Evolutionary conservation across 1,139 yeast species (phyloP).

Genomic region (Scheffersomyces quercinus): DNA sequence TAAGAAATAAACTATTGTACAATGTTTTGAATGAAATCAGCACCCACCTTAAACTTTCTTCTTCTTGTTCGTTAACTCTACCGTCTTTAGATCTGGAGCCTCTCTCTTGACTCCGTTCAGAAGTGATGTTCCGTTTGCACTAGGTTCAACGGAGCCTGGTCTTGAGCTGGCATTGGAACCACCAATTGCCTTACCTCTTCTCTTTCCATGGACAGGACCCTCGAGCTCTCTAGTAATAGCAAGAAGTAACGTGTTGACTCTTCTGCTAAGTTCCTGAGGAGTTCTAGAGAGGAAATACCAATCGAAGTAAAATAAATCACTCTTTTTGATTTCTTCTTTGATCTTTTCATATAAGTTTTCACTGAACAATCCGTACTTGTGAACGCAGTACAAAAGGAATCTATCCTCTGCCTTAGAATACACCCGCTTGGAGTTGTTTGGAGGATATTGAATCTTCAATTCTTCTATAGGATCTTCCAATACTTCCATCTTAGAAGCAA

Average conservation of each 20-base stretch:
- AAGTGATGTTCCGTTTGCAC: constrained; percentile 2
- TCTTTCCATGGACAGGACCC: constrained; percentile 53
- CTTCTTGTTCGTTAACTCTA: constrained; percentile 5
- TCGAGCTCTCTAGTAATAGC: constrained; percentile 82
- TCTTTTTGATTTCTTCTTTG: constrained; percentile 69
- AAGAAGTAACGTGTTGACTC: constrained; percentile 75
- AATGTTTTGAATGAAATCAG: neutral
- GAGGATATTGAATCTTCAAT: constrained; percentile 77
- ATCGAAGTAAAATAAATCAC: constrained; percentile 81
- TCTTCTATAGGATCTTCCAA: constrained; percentile 75
- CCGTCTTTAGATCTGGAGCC: constrained; percentile 6
- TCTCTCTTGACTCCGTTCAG: constrained; percentile 12
- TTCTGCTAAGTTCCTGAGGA: constrained; percentile 77
- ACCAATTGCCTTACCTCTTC: constrained; percentile 24
- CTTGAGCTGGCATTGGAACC: constrained; percentile 32
- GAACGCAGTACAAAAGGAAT: constrained; percentile 69
- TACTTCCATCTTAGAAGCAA: constrained; percentile 62
- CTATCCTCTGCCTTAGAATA: constrained; percentile 88
- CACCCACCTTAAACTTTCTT: neutral
- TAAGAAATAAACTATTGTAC: neutral
- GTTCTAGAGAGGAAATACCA: constrained; percentile 89
- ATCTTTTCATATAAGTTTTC: constrained; percentile 73
- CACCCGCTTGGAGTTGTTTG: constrained; percentile 85
- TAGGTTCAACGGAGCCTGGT: constrained; percentile 37
- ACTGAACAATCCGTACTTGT: constrained; percentile 73